Conservation (phyloP, 2,329 filamentous ascomycete genomes). For the Harringtonia lauricola region DNA sequence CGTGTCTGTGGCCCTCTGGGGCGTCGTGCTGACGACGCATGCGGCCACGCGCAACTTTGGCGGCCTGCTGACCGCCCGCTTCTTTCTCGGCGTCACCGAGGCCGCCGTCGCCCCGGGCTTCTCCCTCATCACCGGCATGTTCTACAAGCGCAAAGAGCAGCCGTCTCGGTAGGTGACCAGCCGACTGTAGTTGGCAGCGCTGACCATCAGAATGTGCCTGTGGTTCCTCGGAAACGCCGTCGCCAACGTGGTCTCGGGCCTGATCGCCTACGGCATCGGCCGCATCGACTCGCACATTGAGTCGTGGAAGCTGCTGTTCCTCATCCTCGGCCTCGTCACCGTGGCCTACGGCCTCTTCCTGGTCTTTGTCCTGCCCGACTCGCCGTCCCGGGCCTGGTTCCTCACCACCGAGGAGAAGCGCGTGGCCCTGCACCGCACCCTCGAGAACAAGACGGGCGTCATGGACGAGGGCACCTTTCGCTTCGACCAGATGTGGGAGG, state of each 20-base stretch:
- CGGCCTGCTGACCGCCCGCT: too few relatives aligned
- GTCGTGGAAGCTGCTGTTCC: constrained; percentile 18
- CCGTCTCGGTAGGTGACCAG: too few relatives aligned
- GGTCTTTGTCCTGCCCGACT: constrained; percentile 4
- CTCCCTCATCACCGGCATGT: too few relatives aligned
- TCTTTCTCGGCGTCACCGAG: too few relatives aligned
- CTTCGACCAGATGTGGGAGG: too few relatives aligned
- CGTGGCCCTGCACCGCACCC: not conserved
- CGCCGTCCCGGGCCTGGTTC: not conserved
- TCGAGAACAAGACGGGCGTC: constrained; percentile 3
- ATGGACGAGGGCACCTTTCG: too few relatives aligned
- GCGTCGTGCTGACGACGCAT: not conserved
- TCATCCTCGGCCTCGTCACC: not conserved
- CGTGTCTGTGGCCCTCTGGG: not conserved
- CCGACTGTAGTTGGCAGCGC: too few relatives aligned
- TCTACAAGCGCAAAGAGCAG: too few relatives aligned
- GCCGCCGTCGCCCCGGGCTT: too few relatives aligned
- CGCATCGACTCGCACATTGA: constrained; percentile 26
- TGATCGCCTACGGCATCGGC: constrained; percentile 36
- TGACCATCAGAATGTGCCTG: too few relatives aligned
- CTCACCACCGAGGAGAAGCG: not conserved
- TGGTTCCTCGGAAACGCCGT: constrained; percentile 12
- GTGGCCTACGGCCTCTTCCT: not conserved
- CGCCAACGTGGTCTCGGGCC: constrained; percentile 29
- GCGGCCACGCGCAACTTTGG: not conserved